Base-by-base conservation (phyloP, 805 yeast genomes). In the Yarrowia deformans region DNA sequence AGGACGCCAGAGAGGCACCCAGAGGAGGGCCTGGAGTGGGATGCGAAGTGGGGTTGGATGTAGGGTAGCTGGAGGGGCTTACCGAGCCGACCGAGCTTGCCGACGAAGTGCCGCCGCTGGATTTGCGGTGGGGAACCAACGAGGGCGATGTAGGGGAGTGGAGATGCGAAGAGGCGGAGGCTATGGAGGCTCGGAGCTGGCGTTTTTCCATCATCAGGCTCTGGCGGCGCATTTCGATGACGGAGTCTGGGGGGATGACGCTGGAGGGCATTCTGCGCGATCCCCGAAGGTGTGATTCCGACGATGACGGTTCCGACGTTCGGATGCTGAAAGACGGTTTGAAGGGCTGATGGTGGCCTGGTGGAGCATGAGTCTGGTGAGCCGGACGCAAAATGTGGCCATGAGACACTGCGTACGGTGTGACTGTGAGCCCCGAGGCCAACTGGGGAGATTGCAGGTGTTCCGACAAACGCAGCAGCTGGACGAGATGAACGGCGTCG, bases 381-480 rank as follows among this genome's bases (percentile, higher is more conserved):
- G 66, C 66, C 6, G 66, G 66, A 18, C 66, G 42, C 14, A 60
- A 39, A 23, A 63, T 63, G 29, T 69, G 72, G 9, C 75, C 75
- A 8, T 78, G 74, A 13, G 84, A 72, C 2, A 75, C 69, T 7
- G 73, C 72, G 34, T 50, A 71, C 10, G 74, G 71, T 6, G 71
- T 55, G 9, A 73, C 64, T 1, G 70, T 60, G 35, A 74, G 70
- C 37, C 71, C 69, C 12, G 29, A 43, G 4, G 75, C 75, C 50
- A 67, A n/a, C 16, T 29, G 34, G 8, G 63, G 16, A 8, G 49
- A 40, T 12, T 13, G 16, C 19, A 46, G 35, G 35, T 48, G 40
- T 29, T 69, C 66, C 9, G 64, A 49, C 39, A 73, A 37, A 12
- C 73, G 71, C 14, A 46, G 23, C 13, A 73, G 60, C 7, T 43